These are phyloP conservation scores for Noccaea bulbosa DNA, from an alignment of 345 rosid species.

Conservation along the genomic window DNA sequence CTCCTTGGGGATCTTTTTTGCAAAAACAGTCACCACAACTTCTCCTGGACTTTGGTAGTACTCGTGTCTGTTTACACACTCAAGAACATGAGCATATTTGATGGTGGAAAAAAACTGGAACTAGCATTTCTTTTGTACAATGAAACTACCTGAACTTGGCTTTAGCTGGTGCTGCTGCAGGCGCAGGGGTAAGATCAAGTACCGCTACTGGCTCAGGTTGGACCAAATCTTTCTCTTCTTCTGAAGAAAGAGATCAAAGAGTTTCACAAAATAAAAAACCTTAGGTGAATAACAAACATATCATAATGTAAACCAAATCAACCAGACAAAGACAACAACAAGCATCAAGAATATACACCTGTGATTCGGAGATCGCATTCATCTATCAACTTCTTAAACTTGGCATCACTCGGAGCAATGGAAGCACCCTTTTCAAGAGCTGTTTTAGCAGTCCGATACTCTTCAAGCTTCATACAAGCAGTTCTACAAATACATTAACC, in stretches of 20 bases:
- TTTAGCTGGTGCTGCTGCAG: conserved; percentile 46
- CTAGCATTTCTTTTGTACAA: neutral
- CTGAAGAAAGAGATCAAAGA: conserved; percentile 10
- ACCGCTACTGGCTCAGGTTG: conserved; percentile 3
- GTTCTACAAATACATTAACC: conserved; percentile 48
- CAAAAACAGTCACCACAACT: conserved; percentile 85
- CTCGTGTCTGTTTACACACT: conserved; percentile 62
- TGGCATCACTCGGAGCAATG: conserved; percentile 57
- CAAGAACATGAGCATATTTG: conserved; percentile 10
- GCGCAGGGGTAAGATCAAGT: conserved; percentile 25
- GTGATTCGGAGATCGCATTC: conserved; percentile 67
- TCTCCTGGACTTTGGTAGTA: conserved; percentile 88
- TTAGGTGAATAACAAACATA: neutral
- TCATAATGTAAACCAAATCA: neutral
- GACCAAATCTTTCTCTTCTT: conserved; percentile 44
- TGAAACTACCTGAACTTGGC: conserved; percentile 56
- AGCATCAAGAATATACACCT: conserved; percentile 42
- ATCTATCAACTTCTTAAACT: conserved; percentile 71
- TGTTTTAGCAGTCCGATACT: conserved; percentile 79
- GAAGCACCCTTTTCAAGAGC: conserved; percentile 74
- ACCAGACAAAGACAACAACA: conserved; percentile 9
- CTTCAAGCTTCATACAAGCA: conserved; percentile 93
- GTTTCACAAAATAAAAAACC: neutral
- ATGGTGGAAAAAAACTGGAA: neutral
- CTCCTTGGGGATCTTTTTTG: conserved; percentile 69